Conservation (phyloP, 257 asterid species). For the Coffea eugenioides region DNA sequence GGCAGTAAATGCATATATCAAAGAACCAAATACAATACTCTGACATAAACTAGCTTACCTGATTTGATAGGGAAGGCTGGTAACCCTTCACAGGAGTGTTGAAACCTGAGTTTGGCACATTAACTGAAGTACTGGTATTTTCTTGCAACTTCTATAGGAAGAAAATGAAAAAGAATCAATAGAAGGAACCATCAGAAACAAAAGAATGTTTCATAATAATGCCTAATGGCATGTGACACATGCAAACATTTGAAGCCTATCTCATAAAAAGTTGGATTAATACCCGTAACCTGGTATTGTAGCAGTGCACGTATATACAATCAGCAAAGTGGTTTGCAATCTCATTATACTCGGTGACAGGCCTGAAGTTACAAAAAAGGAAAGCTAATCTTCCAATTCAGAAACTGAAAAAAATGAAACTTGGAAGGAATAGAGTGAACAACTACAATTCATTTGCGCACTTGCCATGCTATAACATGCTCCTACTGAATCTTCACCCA, state of each 20-base stretch:
- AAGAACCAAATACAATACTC: constrained; percentile 7
- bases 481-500: neutral
- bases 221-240: neutral
- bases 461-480: neutral
- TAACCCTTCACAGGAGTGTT: constrained; percentile 64
- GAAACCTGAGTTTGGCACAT: constrained; percentile 43
- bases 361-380: constrained; percentile 49
- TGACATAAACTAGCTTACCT: constrained; percentile 31
- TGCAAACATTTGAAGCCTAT: neutral
- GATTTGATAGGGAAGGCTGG: constrained; percentile 51
- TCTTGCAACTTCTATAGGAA: constrained; percentile 54
- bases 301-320: constrained; percentile 72
- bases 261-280: constrained; percentile 17
- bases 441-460: neutral
- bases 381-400: constrained; percentile 13
- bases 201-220: no score
- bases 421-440: neutral
- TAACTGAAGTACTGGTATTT: constrained; percentile 38
- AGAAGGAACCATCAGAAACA: neutral
- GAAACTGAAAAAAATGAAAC: neutral
- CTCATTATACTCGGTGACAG: constrained; percentile 73
- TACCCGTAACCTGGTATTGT: constrained; percentile 74
- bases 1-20: neutral
- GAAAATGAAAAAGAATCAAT: constrained; percentile 4
- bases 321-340: constrained; percentile 81